These are phyloP conservation scores for Gryganskiella cystojenkinii DNA, from an alignment of 192 early-diverging fungal genomes.

Conservation along the genomic window DNA sequence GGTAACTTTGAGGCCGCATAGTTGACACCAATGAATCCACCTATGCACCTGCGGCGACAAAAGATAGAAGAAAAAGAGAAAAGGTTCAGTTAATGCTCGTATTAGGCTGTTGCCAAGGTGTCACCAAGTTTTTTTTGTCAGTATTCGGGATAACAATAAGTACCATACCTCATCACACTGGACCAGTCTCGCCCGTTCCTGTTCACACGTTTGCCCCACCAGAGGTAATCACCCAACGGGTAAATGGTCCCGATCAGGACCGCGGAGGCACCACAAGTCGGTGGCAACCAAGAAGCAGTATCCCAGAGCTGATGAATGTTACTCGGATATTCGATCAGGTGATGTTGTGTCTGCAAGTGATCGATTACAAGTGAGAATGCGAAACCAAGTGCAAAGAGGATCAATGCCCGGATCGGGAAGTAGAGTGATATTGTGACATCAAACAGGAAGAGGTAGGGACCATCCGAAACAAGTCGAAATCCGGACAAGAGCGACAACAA, in stretches of 20 bases:
- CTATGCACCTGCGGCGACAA: slow-evolving; percentile 42
- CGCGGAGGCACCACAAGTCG: slow-evolving; percentile 68
- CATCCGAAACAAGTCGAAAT: slow-evolving; percentile 24
- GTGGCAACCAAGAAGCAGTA: slow-evolving; percentile 71
- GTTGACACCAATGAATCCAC: slow-evolving; percentile 67
- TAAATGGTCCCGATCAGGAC: slow-evolving; percentile 66
- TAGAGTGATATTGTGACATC: slow-evolving; percentile 35
- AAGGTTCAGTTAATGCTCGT: neutral
- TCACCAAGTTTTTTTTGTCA: too few species aligned
- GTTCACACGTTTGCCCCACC: slow-evolving; percentile 59
- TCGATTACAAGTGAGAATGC: slow-evolving; percentile 70
- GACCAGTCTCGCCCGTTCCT: slow-evolving; percentile 63
- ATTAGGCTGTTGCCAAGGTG: neutral
- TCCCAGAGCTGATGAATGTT: slow-evolving; percentile 57
- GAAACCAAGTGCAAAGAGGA: slow-evolving; percentile 71
- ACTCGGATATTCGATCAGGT: slow-evolving; percentile 61
- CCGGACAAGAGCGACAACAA: neutral
- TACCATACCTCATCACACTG: slow-evolving; percentile 63
- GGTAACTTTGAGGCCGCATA: slow-evolving; percentile 74
- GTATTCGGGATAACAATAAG: slow-evolving; percentile 23
- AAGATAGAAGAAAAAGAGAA: neutral
- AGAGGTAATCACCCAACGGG: slow-evolving; percentile 60
- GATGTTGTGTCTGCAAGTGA: slow-evolving; percentile 68
- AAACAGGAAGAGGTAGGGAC: slow-evolving; percentile 27
- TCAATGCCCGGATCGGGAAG: slow-evolving; percentile 58